Conservation (phyloP, 805 yeast genomes). For the Suhomyces kilbournensis region DNA sequence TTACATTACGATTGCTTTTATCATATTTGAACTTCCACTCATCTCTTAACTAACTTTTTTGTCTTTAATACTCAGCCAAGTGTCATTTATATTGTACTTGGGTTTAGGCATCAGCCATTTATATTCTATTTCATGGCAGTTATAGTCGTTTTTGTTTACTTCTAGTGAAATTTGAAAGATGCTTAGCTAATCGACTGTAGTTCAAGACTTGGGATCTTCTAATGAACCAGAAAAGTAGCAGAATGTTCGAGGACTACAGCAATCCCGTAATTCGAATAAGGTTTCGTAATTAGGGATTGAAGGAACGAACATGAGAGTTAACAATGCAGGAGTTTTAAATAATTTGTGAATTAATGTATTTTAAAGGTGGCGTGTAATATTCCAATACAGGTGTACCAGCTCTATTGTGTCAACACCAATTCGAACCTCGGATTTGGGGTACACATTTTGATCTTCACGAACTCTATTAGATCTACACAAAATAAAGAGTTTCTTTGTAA, state of each 20-base stretch:
- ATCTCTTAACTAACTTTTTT: neutral
- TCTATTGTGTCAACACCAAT: neutral
- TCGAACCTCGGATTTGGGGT: neutral
- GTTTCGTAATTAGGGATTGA: neutral
- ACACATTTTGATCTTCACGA: neutral
- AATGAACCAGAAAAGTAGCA: neutral
- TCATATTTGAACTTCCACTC: neutral
- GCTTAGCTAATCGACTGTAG: neutral
- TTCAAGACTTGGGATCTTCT: neutral
- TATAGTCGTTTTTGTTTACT: neutral
- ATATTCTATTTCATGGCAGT: neutral
- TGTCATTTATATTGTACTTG: neutral
- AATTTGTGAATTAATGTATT: neutral
- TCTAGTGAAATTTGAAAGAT: neutral
- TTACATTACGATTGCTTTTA: neutral
- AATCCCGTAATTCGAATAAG: neutral
- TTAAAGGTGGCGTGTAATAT: neutral
- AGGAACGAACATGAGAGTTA: neutral
- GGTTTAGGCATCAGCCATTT: neutral
- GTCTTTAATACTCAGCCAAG: neutral
- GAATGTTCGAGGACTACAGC: neutral
- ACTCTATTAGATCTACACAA: neutral
- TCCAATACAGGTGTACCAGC: neutral
- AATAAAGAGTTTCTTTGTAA: neutral
- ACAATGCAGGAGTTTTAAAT: neutral